A percentile compares a stretch with the other conserved stretches of the same genome.
Evolutionary conservation across 2,329 filamentous ascomycete species (phyloP).

Genomic region (Aspergillus sp.): DNA sequence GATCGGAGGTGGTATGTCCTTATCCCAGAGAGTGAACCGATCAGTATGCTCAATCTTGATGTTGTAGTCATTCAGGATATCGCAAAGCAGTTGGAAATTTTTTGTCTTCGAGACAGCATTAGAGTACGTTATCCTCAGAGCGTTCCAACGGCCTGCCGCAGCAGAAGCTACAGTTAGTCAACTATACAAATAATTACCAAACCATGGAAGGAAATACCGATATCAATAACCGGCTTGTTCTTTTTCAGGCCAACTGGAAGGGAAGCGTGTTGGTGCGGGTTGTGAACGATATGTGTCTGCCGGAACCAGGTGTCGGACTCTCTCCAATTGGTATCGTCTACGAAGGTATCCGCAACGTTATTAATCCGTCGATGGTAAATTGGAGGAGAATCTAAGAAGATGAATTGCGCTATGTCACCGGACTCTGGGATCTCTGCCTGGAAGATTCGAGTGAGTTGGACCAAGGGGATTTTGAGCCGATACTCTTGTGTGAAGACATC

Average conservation of each 20-base stretch:
- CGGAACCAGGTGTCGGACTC: conserved; percentile 61
- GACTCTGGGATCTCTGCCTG: conserved; percentile 25
- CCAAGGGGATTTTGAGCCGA: conserved; percentile 47
- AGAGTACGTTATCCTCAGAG: conserved; percentile 54
- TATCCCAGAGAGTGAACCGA: conserved; percentile 42
- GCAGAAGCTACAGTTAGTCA: conserved; percentile 5
- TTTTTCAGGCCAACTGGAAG: conserved; percentile 50
- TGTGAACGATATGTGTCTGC: conserved; percentile 61
- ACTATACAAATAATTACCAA: not conserved
- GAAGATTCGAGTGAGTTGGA: conserved; percentile 41
- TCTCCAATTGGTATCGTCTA: conserved; percentile 50
- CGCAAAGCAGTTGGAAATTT: conserved; percentile 46
- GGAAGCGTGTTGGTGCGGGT: conserved; percentile 33
- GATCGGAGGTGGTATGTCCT: conserved; percentile 22
- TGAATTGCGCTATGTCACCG: conserved; percentile 30
- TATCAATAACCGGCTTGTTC: conserved; percentile 55
- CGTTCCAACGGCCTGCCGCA: conserved; percentile 59
- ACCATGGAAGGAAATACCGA: conserved; percentile 44
- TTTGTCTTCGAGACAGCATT: conserved; percentile 24
- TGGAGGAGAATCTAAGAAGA: conserved; percentile 45
- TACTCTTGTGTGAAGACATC: conserved; percentile 24
- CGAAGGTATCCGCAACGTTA: conserved; percentile 41
- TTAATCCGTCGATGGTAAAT: conserved; percentile 43
- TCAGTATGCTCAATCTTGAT: conserved; percentile 51
- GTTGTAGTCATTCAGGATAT: conserved; percentile 70